Percentiles rank a stretch among this genome's conserved stretches.
phyloP scores from a whole-genome alignment of 331 rosid species.

The Dryas integrifolia region DNA sequence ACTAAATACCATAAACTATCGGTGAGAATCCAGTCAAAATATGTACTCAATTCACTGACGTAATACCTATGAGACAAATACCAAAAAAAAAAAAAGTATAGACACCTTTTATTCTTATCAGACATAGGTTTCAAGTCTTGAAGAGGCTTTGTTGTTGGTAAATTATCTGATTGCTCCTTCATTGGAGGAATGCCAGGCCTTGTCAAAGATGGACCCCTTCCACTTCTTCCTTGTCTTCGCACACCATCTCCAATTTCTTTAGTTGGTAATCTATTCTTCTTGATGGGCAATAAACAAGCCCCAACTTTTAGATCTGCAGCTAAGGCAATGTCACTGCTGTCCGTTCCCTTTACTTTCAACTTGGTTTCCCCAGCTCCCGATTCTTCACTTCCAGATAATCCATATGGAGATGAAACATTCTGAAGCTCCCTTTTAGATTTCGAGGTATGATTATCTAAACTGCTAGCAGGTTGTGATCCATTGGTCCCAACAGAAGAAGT shows the following conservation, averaged over 20 bases:
- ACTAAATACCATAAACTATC: slow-evolving; percentile 43
- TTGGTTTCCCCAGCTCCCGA: slow-evolving; percentile 68
- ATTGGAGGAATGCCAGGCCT: slow-evolving; percentile 54
- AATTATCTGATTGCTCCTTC: slow-evolving; percentile 54
- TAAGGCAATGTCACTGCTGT: slow-evolving; percentile 39
- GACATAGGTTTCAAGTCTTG: slow-evolving; percentile 44
- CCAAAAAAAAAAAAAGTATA: slow-evolving; percentile 14
- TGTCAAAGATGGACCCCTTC: slow-evolving; percentile 53
- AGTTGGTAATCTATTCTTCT: slow-evolving; percentile 54
- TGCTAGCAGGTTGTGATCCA: slow-evolving; percentile 48
- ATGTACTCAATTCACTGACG: not conserved
- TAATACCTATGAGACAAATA: slow-evolving; percentile 8
- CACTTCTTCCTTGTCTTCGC: slow-evolving; percentile 73
- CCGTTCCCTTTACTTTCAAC: slow-evolving; percentile 53
- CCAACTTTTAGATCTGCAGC: slow-evolving; percentile 47
- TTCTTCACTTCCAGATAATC: slow-evolving; percentile 76
- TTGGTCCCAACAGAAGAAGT: slow-evolving; percentile 49
- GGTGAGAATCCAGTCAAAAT: slow-evolving; percentile 4
- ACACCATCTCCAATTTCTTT: slow-evolving; percentile 65
- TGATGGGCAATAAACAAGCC: slow-evolving; percentile 40
- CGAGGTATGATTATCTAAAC: slow-evolving; percentile 43
- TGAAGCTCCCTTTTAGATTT: slow-evolving; percentile 49
- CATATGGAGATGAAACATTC: slow-evolving; percentile 63
- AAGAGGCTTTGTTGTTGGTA: slow-evolving; percentile 49
- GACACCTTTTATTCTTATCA: slow-evolving; percentile 70